Evolutionary conservation across 306 rosid genomes (phyloP).

Genomic region (Astragalus glycyphyllos): DNA sequence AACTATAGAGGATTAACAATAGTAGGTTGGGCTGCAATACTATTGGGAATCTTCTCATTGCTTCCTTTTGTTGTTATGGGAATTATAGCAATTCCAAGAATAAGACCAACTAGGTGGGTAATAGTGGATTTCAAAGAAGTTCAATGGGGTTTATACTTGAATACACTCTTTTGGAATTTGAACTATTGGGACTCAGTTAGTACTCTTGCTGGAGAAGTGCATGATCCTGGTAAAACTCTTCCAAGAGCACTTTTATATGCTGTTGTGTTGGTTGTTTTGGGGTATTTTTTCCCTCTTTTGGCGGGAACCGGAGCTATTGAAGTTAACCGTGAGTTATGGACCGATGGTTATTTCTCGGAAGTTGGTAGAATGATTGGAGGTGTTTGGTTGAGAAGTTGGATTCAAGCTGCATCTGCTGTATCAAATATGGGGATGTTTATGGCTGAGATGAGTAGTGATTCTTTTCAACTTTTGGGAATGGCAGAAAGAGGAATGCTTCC

Average conservation of each 20-base stretch:
- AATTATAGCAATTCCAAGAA: conserved; percentile 55
- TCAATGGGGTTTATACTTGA: conserved; percentile 67
- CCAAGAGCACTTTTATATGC: conserved; percentile 70
- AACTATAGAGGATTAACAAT: conserved; percentile 70
- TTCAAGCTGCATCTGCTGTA: conserved; percentile 68
- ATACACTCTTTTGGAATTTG: conserved; percentile 76
- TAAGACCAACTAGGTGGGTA: conserved; percentile 63
- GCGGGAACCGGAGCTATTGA: conserved; percentile 65
- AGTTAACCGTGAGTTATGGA: conserved; percentile 53
- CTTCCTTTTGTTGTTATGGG: conserved; percentile 74
- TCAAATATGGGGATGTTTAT: conserved; percentile 82
- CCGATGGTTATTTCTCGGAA: conserved; percentile 73
- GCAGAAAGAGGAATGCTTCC: conserved; percentile 74
- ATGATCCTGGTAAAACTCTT: conserved; percentile 62
- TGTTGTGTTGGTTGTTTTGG: conserved; percentile 56
- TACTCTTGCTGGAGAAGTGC: conserved; percentile 71
- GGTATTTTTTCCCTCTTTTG: conserved; percentile 66
- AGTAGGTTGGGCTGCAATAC: conserved; percentile 68
- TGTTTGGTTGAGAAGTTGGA: conserved; percentile 65
- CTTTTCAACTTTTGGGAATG: conserved; percentile 79
- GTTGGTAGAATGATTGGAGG: conserved; percentile 63
- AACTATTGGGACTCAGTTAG: conserved; percentile 79
- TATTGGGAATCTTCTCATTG: conserved; percentile 66
- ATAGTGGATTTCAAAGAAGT: conserved; percentile 52
- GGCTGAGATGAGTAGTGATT: conserved; percentile 78